Conservation (phyloP, 345 rosid genomes). For the Trapa bicornis region DNA sequence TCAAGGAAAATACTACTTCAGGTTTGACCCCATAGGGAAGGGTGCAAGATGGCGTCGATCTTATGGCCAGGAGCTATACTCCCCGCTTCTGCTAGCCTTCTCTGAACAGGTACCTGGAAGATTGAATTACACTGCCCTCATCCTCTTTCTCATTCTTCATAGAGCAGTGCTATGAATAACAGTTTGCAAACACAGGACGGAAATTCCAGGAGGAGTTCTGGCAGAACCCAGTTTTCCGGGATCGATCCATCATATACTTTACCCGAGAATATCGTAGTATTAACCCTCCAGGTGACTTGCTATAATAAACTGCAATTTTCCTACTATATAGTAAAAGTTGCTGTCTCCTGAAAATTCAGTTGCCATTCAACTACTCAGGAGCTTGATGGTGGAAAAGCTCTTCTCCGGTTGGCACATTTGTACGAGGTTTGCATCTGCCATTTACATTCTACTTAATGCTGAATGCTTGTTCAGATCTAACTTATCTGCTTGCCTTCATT, state of each 20-base stretch:
- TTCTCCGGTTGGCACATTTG: conserved; percentile 80
- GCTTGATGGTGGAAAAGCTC: conserved; percentile 59
- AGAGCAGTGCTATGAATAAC: not conserved
- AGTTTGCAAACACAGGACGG: conserved; percentile 39
- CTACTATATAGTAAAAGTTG: not conserved
- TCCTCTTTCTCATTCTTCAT: not conserved
- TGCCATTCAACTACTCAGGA: conserved; percentile 32
- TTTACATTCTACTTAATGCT: not conserved
- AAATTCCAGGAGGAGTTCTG: conserved; percentile 43
- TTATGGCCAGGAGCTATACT: conserved; percentile 89
- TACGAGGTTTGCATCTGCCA: conserved; percentile 48
- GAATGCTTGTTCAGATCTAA: not conserved
- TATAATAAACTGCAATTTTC: not conserved
- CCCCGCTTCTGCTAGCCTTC: conserved; percentile 80
- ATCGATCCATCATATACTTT: conserved; percentile 64
- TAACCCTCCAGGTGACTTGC: conserved; percentile 62
- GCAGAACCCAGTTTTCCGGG: conserved; percentile 51
- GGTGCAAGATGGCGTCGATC: conserved; percentile 95
- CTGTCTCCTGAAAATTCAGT: not conserved
- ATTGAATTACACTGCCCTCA: not conserved
- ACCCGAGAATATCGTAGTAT: conserved; percentile 69
- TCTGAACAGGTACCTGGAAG: conserved; percentile 38
- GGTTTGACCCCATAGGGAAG: conserved; percentile 73
- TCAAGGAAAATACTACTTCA: conserved; percentile 82
- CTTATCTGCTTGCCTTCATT: conserved; percentile 2